Percentiles rank a stretch among this genome's conserved stretches.
phyloP scores from a whole-genome alignment of 2,329 filamentous ascomycete genomes.

The Magnaporthales sp. region DNA sequence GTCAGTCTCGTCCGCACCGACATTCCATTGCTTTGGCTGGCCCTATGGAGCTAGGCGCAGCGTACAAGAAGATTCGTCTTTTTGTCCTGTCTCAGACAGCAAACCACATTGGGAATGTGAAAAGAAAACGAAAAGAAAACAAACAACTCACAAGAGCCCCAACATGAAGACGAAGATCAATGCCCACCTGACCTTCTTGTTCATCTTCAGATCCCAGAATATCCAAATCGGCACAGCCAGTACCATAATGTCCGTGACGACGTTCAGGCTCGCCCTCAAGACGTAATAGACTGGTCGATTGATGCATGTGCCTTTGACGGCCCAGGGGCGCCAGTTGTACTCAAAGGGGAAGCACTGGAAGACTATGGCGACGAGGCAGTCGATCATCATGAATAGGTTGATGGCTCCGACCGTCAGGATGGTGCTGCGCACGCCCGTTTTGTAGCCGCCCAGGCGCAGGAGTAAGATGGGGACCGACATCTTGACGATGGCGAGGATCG shows the following conservation, averaged over 20 bases:
- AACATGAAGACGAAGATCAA: background rate
- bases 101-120: background rate
- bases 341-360: constrained; percentile 30
- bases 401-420: constrained; percentile 20
- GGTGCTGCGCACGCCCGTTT: constrained; percentile 17
- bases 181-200: background rate
- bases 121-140: background rate
- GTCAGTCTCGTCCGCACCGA: background rate
- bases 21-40: background rate
- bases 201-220: constrained; percentile 20
- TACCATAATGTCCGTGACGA: constrained; percentile 32
- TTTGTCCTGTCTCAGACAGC: background rate
- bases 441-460: constrained; percentile 20
- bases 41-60: background rate
- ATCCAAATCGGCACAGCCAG: constrained; percentile 30
- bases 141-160: background rate
- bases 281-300: constrained; percentile 19
- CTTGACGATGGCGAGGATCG: constrained; percentile 24
- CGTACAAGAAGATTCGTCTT: background rate
- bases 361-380: constrained; percentile 20
- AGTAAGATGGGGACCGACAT: constrained; percentile 23
- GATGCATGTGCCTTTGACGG: constrained; percentile 22
- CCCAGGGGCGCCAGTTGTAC: constrained; percentile 31
- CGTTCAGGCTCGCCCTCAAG: constrained; percentile 30
- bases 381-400: constrained; percentile 20